These are phyloP conservation scores for Botryobasidium botryosum DNA, from an alignment of 768 basidiomycete species.

Conservation along the genomic window DNA sequence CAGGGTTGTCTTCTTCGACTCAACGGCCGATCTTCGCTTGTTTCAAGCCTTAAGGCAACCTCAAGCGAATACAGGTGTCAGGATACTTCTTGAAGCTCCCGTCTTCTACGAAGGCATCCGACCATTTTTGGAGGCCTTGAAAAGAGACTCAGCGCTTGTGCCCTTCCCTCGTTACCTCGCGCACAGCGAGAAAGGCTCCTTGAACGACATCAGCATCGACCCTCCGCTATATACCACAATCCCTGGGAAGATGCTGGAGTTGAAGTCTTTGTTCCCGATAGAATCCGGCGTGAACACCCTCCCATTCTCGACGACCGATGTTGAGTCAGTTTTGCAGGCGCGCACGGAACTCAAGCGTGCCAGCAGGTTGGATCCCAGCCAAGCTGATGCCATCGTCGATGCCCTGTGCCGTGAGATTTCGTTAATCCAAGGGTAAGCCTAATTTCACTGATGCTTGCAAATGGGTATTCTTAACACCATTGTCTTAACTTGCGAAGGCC, in stretches of 20 bases:
- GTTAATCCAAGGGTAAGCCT: constrained; percentile 56
- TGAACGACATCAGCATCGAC: constrained; percentile 20
- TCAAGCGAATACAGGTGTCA: constrained; percentile 11
- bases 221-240: constrained; percentile 38
- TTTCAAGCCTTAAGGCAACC: not conserved
- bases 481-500: no score
- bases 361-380: constrained; percentile 49
- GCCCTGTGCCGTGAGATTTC: constrained; percentile 41
- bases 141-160: constrained; percentile 34
- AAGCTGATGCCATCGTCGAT: constrained; percentile 51
- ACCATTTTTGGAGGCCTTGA: constrained; percentile 47
- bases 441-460: no score
- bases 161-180: constrained; percentile 39
- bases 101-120: constrained; percentile 52
- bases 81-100: constrained; percentile 38
- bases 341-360: constrained; percentile 28
- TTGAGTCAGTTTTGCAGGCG: constrained; percentile 29
- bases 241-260: constrained; percentile 39
- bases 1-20: constrained; percentile 47
- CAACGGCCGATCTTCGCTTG: constrained; percentile 32
- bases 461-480: no score
- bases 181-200: constrained; percentile 19
- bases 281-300: constrained; percentile 26
- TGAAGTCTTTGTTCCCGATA: constrained; percentile 33
- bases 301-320: constrained; percentile 24